A percentile compares a stretch with the other conserved stretches of the same genome.
Conservation (phyloP, 108 stramenopile species). For the Thalassiosira profunda region DNA sequence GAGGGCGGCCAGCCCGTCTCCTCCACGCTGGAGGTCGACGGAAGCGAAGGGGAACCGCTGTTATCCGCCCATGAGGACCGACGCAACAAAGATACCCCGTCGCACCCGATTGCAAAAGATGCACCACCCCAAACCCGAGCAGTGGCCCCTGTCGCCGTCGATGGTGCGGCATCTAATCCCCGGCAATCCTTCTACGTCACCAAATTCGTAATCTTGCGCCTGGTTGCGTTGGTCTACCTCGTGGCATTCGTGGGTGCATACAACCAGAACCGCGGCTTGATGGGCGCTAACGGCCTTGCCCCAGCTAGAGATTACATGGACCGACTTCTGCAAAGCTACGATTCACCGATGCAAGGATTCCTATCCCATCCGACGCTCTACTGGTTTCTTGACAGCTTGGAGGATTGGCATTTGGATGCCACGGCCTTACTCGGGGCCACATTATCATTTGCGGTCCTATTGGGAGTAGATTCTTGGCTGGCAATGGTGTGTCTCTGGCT, state of each 20-base stretch:
- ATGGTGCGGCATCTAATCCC: too few species aligned
- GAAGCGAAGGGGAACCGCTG: too few species aligned
- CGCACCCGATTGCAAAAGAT: too few species aligned
- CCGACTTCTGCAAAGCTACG: background rate
- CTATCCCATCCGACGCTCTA: constrained; percentile 18
- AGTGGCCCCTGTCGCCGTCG: too few species aligned
- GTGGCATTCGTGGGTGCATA: constrained; percentile 65
- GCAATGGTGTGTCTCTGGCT: constrained; percentile 62
- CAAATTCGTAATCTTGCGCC: constrained; percentile 44
- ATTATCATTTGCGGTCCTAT: constrained; percentile 31
- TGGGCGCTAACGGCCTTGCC: constrained; percentile 56
- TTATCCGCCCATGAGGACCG: too few species aligned
- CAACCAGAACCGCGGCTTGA: constrained; percentile 59
- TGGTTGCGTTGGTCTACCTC: constrained; percentile 57
- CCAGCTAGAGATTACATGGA: constrained; percentile 42
- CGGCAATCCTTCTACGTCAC: constrained; percentile 37
- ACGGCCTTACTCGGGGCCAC: constrained; percentile 32
- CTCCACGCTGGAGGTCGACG: too few species aligned
- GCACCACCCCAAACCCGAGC: too few species aligned
- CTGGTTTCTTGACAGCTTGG: constrained; percentile 19
- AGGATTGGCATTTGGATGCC: constrained; percentile 30
- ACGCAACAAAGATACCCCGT: too few species aligned
- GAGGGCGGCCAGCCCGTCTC: too few species aligned
- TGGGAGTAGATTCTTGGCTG: constrained; percentile 58
- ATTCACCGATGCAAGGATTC: constrained; percentile 42